A percentile compares a stretch with the other conserved stretches of the same genome.
phyloP scores from a whole-genome alignment of 83 land plant genomes.

The Thuja plicata region DNA sequence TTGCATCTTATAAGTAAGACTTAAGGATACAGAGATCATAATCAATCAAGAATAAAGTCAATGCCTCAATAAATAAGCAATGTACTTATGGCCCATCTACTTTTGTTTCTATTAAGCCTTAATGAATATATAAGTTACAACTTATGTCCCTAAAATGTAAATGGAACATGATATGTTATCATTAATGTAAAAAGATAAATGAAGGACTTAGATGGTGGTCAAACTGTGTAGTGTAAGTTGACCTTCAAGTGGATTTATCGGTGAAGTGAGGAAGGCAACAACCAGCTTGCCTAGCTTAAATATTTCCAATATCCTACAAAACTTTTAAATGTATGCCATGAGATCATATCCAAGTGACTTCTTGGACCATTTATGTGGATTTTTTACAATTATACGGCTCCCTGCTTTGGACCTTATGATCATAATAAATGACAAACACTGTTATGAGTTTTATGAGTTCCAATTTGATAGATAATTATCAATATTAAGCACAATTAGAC shows the following conservation, averaged over 20 bases:
- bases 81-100: neutral
- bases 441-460: neutral
- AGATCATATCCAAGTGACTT: neutral
- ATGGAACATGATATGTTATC: neutral
- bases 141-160: neutral
- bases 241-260: neutral
- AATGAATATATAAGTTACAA: neutral
- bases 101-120: neutral
- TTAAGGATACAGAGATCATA: neutral
- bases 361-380: neutral
- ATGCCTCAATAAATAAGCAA: neutral
- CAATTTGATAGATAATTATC: neutral
- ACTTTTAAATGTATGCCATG: neutral
- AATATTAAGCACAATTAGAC: neutral
- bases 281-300: neutral
- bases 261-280: neutral
- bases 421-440: neutral
- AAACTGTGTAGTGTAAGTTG: neutral
- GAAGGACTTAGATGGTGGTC: neutral
- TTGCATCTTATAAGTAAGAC: neutral
- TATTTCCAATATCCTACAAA: too few relatives aligned
- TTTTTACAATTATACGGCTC: neutral
- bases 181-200: neutral
- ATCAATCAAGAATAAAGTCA: neutral
- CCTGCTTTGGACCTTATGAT: neutral